Evolutionary conservation across 2,329 filamentous ascomycete genomes (phyloP), one percentile per base, ranked within the genome.

Genomic region (Aspergillus transmontanensis): DNA sequence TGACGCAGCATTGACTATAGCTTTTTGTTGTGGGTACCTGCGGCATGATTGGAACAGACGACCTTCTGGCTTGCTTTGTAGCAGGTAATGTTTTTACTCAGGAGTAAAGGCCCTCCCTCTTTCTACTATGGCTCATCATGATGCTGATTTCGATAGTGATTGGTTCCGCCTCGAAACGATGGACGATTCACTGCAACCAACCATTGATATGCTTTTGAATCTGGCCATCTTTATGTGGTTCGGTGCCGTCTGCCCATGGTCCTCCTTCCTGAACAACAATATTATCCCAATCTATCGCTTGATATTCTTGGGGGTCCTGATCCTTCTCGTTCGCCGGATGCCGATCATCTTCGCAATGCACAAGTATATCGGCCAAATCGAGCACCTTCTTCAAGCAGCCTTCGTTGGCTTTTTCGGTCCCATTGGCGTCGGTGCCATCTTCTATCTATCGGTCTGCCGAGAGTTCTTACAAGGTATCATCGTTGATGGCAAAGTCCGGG

Each of bases 361-460:
- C 73, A 90, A 86, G 69, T 84, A 85, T 63, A 94, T 97, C 51
- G 90, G 86, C 34, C 92, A 96, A 74, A 93, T 97, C 48, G 86
- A 93, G 62, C 84, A 90, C 46, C 77, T 85, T 34, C 85, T 86
- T 4, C 93, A 96, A 68, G 93, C 93, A 1, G 79, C 91, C 0
- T 97, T 96, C 72, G 91, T 95, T 9, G 94, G 94, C 0, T 97
- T 96, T 81, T 97, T 97, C 68, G 94, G 94, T 0, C 94, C 94
- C 0, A 94, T 97, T 61, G 93, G 94, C 3, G 93, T 97, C 1
- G 92, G 91, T 19, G 94, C 93, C 1, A 86, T 97, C 23, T 97
- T 96, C 75, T 97, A 97, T 74, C 84, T 97, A 6, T 96, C 93
- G 72, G 83, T 97, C 65, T 89, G 86, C 46, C 77, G 91, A 1